These are phyloP conservation scores for Climacium dendroides DNA, from an alignment of 225 moss, liverwort and hornwort species.

Conservation along the genomic window DNA sequence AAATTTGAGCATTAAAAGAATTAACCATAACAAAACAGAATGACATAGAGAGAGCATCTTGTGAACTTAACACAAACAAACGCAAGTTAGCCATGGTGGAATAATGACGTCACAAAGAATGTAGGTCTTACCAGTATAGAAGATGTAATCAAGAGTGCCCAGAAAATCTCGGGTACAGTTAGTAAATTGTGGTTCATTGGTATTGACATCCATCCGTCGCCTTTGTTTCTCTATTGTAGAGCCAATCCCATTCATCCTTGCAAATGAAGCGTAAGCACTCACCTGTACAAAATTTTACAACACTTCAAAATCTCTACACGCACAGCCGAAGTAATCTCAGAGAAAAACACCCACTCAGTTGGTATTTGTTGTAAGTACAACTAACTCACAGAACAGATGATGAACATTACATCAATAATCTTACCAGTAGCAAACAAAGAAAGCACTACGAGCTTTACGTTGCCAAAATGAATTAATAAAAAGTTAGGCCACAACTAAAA, in stretches of 20 bases:
- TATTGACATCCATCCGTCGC: slow-evolving; percentile 56
- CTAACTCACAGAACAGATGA: not conserved
- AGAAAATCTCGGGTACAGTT: slow-evolving; percentile 86
- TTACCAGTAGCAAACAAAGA: not conserved
- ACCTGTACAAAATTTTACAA: slow-evolving; percentile 18
- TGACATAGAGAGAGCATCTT: not conserved
- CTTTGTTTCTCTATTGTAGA: slow-evolving; percentile 50
- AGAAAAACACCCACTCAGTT: not conserved
- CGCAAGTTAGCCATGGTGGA: not conserved
- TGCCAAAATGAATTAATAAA: not conserved
- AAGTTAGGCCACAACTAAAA: not conserved
- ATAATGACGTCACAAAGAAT: not conserved
- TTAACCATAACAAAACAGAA: not conserved
- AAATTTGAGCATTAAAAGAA: not conserved
- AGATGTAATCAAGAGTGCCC: slow-evolving; percentile 84
- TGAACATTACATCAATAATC: not conserved
- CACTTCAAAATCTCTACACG: not conserved
- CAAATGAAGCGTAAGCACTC: slow-evolving; percentile 77
- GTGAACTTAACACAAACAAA: not conserved
- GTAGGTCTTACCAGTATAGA: slow-evolving; percentile 55
- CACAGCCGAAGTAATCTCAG: not conserved
- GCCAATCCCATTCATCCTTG: slow-evolving; percentile 55
- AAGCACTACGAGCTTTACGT: not conserved
- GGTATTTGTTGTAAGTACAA: not conserved
- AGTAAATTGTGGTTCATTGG: slow-evolving; percentile 67